phyloP scores from a whole-genome alignment of 2,329 filamentous ascomycete species.

The Colletotrichum aenigma region DNA sequence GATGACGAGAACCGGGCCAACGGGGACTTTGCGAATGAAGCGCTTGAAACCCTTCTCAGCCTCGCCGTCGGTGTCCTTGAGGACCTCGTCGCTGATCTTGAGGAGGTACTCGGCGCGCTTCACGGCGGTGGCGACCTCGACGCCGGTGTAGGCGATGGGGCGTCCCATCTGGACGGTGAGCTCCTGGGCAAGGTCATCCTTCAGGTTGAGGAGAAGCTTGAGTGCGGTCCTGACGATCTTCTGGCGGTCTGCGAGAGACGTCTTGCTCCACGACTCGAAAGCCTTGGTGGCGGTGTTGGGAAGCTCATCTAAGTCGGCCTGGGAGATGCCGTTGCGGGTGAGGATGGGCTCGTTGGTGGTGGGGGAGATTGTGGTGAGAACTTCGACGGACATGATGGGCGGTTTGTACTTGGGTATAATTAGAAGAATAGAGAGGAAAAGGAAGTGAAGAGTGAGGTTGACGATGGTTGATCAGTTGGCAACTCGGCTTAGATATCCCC shows the following conservation, averaged over 20 bases:
- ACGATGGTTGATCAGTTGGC: not conserved
- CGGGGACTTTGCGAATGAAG: slow-evolving; percentile 85
- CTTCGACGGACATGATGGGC: slow-evolving; percentile 64
- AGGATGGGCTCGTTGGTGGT: slow-evolving; percentile 85
- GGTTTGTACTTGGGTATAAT: not conserved
- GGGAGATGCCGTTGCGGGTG: slow-evolving; percentile 75
- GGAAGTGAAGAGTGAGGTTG: not conserved
- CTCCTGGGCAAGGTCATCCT: slow-evolving; percentile 83
- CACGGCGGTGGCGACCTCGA: slow-evolving; percentile 84
- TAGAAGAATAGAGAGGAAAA: not conserved
- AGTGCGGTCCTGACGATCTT: slow-evolving; percentile 82
- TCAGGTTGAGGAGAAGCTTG: slow-evolving; percentile 68
- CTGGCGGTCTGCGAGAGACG: slow-evolving; percentile 76
- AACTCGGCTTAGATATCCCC: slow-evolving; percentile 11
- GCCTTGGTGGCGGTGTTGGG: slow-evolving; percentile 74
- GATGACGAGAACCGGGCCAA: slow-evolving; percentile 86
- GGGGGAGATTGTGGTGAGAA: slow-evolving; percentile 83
- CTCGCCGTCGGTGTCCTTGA: slow-evolving; percentile 83
- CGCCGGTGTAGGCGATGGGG: slow-evolving; percentile 84
- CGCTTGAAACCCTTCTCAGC: slow-evolving; percentile 87
- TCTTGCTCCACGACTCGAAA: slow-evolving; percentile 79
- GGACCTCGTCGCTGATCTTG: slow-evolving; percentile 78
- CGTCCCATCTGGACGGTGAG: slow-evolving; percentile 95
- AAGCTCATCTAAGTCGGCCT: slow-evolving; percentile 72
- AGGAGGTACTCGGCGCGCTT: slow-evolving; percentile 86